Percentiles rank a stretch among this genome's conserved stretches.
phyloP scores from a whole-genome alignment of 2,329 filamentous ascomycete genomes.

The Sodiomyces alkalinus region DNA sequence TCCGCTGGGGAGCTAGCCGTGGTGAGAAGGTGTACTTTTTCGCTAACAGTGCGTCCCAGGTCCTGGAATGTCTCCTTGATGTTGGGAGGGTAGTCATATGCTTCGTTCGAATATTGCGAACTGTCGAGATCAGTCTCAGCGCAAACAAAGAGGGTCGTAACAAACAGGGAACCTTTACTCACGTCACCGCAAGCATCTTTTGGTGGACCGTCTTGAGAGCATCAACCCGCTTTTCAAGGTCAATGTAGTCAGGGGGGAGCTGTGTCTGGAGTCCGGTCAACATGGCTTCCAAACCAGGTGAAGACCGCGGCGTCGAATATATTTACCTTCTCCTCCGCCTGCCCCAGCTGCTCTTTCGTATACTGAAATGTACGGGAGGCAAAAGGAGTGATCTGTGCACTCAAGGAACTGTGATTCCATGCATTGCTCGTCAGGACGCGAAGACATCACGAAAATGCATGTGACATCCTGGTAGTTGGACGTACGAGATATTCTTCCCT shows the following conservation, averaged over 20 bases:
- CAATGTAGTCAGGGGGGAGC: slow-evolving; percentile 92
- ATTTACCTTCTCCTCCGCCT: slow-evolving; percentile 77
- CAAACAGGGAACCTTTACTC: slow-evolving; percentile 28
- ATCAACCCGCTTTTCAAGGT: slow-evolving; percentile 97
- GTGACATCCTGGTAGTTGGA: too few relatives aligned
- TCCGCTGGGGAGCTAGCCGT: slow-evolving; percentile 76
- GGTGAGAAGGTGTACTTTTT: slow-evolving; percentile 86
- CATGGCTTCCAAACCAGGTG: background rate
- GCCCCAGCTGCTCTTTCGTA: slow-evolving; percentile 93
- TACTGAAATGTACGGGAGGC: slow-evolving; percentile 91
- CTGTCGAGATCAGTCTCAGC: slow-evolving; percentile 27
- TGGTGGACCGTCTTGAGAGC: slow-evolving; percentile 93
- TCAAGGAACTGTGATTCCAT: slow-evolving; percentile 33
- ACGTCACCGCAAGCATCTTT: slow-evolving; percentile 95
- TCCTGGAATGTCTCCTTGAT: slow-evolving; percentile 97
- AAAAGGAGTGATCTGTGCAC: slow-evolving; percentile 79
- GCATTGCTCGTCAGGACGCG: slow-evolving; percentile 7
- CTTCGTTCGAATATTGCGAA: slow-evolving; percentile 82
- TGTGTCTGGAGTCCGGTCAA: slow-evolving; percentile 56
- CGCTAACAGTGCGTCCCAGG: slow-evolving; percentile 84
- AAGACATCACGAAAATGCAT: background rate
- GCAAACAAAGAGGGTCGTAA: background rate
- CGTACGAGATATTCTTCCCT: slow-evolving; percentile 40
- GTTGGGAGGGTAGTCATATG: slow-evolving; percentile 90
- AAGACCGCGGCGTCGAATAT: slow-evolving; percentile 2